phyloP scores from a whole-genome alignment of 208 protist species.

The Porcisia deanei region DNA sequence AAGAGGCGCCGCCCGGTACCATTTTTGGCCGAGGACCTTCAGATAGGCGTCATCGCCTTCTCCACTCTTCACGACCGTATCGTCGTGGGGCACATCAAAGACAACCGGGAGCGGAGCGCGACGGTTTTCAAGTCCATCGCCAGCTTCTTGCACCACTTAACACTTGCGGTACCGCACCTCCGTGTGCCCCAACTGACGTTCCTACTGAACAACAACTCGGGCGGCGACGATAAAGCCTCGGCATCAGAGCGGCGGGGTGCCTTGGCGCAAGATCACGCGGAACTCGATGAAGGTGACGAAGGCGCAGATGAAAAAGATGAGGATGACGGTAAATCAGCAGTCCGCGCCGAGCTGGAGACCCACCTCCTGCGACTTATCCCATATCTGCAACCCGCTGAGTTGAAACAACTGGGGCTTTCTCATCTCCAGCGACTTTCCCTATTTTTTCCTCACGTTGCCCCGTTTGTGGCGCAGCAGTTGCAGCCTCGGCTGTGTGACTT shows the following conservation, averaged over 20 bases:
- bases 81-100: neutral
- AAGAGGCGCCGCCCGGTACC: constrained; percentile 11
- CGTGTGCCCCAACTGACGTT: neutral
- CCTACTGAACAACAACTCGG: neutral
- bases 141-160: constrained; percentile 1
- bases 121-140: neutral
- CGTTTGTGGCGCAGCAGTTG: constrained; percentile 38
- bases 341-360: constrained; percentile 16
- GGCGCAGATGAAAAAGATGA: neutral
- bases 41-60: constrained; percentile 17
- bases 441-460: constrained; percentile 41
- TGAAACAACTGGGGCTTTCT: constrained; percentile 54
- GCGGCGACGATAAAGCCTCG: neutral
- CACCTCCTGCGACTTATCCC: constrained; percentile 29
- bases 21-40: constrained; percentile 24
- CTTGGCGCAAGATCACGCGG: neutral
- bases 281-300: neutral
- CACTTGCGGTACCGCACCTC: neutral
- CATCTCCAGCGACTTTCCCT: constrained; percentile 42
- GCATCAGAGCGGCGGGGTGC: neutral
- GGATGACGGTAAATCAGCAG: neutral
- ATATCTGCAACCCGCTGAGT: constrained; percentile 31
- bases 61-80: constrained; percentile 25
- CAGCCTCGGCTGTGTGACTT: constrained; percentile 39
- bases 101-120: neutral